Evolutionary conservation across 495 filamentous ascomycete genomes (phyloP).

Genomic region (Aspergillus conjunctus): DNA sequence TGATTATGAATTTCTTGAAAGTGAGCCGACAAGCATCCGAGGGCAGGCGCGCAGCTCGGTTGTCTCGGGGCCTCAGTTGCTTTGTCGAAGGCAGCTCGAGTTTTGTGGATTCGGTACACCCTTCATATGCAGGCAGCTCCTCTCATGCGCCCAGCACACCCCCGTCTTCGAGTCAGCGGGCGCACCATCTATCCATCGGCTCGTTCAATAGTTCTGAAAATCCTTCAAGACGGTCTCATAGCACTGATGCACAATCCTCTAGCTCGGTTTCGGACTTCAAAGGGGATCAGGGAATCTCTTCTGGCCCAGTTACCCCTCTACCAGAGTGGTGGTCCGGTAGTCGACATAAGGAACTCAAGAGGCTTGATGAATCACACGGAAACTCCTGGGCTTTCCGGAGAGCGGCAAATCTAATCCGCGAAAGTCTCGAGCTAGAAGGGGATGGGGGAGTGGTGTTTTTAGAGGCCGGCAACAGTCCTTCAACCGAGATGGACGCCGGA

Average conservation of each 20-base stretch:
- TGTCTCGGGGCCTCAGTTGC: slow-evolving; percentile 62
- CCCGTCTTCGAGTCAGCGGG: slow-evolving; percentile 30
- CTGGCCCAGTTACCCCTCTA: slow-evolving; percentile 33
- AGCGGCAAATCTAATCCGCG: slow-evolving; percentile 59
- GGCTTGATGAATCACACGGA: slow-evolving; percentile 42
- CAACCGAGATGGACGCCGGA: slow-evolving; percentile 35
- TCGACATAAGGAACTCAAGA: slow-evolving; percentile 34
- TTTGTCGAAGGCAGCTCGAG: slow-evolving; percentile 62
- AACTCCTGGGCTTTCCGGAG: slow-evolving; percentile 54
- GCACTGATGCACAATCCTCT: slow-evolving; percentile 36
- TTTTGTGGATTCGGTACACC: slow-evolving; percentile 40
- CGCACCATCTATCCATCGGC: slow-evolving; percentile 32
- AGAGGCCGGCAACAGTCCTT: slow-evolving; percentile 40
- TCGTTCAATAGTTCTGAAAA: slow-evolving; percentile 35
- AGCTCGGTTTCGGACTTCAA: slow-evolving; percentile 36
- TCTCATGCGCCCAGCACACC: slow-evolving; percentile 28
- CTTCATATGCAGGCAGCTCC: slow-evolving; percentile 31
- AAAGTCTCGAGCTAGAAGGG: slow-evolving; percentile 54
- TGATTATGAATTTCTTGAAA: slow-evolving; percentile 67
- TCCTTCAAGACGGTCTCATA: slow-evolving; percentile 29
- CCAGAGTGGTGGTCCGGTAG: slow-evolving; percentile 43
- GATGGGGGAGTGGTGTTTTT: slow-evolving; percentile 59
- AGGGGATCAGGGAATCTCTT: slow-evolving; percentile 29
- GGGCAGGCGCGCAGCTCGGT: slow-evolving; percentile 57
- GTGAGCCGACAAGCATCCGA: slow-evolving; percentile 58